phyloP scores from a whole-genome alignment of 805 yeast species.

The Suhomyces kilbournensis region DNA sequence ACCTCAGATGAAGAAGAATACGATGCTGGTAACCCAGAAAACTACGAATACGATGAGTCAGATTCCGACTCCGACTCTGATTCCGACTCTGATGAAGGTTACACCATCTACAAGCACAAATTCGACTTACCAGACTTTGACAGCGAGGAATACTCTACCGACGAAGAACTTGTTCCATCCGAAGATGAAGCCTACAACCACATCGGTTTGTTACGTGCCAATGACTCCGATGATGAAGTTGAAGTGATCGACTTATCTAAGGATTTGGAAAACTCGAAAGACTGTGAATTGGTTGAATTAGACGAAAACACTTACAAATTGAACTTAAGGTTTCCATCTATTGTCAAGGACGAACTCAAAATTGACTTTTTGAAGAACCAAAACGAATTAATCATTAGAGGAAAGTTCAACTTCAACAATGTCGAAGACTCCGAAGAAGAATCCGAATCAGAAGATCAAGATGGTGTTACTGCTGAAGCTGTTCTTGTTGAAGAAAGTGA shows the following conservation, averaged over 20 bases:
- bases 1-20: slow-evolving; percentile 20
- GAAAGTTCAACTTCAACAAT: slow-evolving; percentile 34
- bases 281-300: slow-evolving; percentile 39
- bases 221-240: slow-evolving; percentile 29
- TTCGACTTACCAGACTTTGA: slow-evolving; percentile 37
- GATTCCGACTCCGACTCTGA: slow-evolving; percentile 23
- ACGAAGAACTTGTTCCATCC: slow-evolving; percentile 29
- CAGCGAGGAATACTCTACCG: slow-evolving; percentile 35
- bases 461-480: slow-evolving; percentile 8
- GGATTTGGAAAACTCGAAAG: slow-evolving; percentile 42
- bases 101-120: slow-evolving; percentile 41
- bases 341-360: slow-evolving; percentile 39
- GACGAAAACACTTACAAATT: slow-evolving; percentile 40
- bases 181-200: slow-evolving; percentile 18
- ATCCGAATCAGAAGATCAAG: slow-evolving; percentile 17
- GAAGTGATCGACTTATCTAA: slow-evolving; percentile 39
- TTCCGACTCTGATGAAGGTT: slow-evolving; percentile 36
- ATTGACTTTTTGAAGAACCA: slow-evolving; percentile 38
- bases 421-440: slow-evolving; percentile 22
- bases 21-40: slow-evolving; percentile 21
- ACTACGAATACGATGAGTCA: slow-evolving; percentile 20
- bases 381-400: slow-evolving; percentile 40
- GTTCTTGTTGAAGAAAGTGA: slow-evolving; percentile 12
- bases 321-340: slow-evolving; percentile 40
- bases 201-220: slow-evolving; percentile 24